Percentiles rank a stretch among this genome's conserved stretches.
phyloP scores from a whole-genome alignment of 176 grass and related monocot genomes.

The Juncus inflexus region DNA sequence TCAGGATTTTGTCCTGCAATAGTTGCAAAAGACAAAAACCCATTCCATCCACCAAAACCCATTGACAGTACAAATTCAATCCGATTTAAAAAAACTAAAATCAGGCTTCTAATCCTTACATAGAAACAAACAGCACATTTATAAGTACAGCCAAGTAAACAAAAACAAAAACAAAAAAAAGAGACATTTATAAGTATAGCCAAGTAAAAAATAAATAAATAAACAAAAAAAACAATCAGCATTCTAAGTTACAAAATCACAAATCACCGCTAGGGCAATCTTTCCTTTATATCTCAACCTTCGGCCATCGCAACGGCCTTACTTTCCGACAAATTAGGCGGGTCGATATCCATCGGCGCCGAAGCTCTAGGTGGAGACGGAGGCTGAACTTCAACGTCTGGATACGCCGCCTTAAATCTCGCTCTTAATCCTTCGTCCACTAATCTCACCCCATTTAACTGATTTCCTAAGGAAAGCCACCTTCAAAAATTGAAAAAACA shows the following conservation, averaged over 20 bases:
- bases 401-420: conserved; percentile 95
- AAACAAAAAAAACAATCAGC: too few species aligned
- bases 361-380: conserved; percentile 72
- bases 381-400: conserved; percentile 81
- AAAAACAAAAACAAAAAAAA: too few species aligned
- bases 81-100: too few species aligned
- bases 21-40: too few species aligned
- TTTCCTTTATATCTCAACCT: background rate
- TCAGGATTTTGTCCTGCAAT: too few species aligned
- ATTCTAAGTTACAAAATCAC: conserved; percentile 12
- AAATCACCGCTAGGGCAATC: background rate
- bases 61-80: too few species aligned
- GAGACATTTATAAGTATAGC: too few species aligned
- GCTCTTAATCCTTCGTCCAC: conserved; percentile 96
- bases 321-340: background rate
- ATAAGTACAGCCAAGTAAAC: too few species aligned
- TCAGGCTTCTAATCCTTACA: too few species aligned
- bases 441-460: conserved; percentile 78
- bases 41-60: too few species aligned
- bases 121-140: too few species aligned
- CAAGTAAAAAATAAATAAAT: too few species aligned
- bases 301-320: conserved; percentile 7
- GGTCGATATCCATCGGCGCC: conserved; percentile 50
- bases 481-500: conserved; percentile 23
- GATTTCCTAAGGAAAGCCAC: conserved; percentile 95